Percentiles rank a stretch among this genome's conserved stretches.
Evolutionary conservation across 257 asterid species (phyloP).

Genomic region (Solanum ossicruentum): DNA sequence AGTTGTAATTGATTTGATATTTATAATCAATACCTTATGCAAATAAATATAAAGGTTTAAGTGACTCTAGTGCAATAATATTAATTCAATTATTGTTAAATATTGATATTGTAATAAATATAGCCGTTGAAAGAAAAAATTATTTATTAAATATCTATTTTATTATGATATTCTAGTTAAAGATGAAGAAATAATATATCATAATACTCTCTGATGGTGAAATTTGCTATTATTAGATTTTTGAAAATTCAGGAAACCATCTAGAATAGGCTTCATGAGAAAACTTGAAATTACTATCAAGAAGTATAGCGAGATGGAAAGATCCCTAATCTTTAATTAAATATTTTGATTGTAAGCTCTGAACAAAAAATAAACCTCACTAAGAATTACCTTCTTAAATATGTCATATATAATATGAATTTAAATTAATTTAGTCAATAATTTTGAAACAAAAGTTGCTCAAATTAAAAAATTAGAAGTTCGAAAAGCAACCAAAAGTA

Average conservation of each 20-base stretch:
- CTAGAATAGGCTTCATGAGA: not conserved
- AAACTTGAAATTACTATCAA: not conserved
- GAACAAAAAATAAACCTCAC: not conserved
- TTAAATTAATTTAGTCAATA: not conserved
- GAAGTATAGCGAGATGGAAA: not conserved
- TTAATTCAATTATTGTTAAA: too few species aligned
- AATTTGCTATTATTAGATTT: not conserved
- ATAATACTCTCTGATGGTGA: not conserved
- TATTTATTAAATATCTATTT: too few species aligned
- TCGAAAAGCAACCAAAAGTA: not conserved
- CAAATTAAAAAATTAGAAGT: not conserved
- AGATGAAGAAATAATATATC: too few species aligned
- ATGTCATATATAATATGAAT: not conserved
- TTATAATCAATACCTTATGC: too few species aligned
- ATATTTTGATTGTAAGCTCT: rapidly evolving
- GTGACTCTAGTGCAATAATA: too few species aligned
- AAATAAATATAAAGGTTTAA: too few species aligned
- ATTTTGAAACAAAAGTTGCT: not conserved
- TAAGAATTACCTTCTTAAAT: not conserved
- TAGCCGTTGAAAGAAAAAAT: too few species aligned
- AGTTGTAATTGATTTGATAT: too few species aligned
- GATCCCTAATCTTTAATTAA: not conserved
- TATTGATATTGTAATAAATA: too few species aligned
- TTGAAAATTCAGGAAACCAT: not conserved
- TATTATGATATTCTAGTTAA: not conserved